Conservation (phyloP, 2,329 filamentous ascomycete genomes). For the Aotearoamyces nothofagi region DNA sequence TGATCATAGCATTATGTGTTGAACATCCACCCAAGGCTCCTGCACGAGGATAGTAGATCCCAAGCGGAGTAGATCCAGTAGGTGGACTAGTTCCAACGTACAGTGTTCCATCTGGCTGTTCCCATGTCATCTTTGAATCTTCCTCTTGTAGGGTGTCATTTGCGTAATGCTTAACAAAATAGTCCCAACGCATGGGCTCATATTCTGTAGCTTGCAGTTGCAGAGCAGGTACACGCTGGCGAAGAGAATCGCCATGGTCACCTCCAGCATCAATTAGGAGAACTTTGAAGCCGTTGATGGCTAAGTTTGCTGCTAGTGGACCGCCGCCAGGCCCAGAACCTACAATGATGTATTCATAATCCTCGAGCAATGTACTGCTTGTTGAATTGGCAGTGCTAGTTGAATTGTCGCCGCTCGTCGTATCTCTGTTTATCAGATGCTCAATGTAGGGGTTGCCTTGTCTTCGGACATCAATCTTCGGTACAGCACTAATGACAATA, state of each 20-base stretch:
- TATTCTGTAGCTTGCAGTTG: conserved; percentile 30
- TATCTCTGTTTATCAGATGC: no score
- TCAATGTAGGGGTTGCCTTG: no score
- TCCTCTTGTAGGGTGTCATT: conserved; percentile 5
- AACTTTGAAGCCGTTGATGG: conserved; percentile 32
- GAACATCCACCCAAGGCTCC: conserved; percentile 18
- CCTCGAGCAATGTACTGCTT: no score
- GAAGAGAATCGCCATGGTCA: conserved; percentile 27
- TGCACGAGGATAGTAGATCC: conserved; percentile 16
- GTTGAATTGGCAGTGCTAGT: no score
- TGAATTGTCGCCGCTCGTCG: no score
- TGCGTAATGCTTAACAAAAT: conserved; percentile 14
- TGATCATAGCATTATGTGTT: conserved; percentile 13
- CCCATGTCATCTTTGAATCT: conserved; percentile 19
- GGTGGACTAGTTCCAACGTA: conserved; percentile 15
- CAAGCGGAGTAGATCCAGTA: conserved; percentile 10
- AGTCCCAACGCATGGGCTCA: conserved; percentile 33
- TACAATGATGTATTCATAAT: conserved; percentile 40
- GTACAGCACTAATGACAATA: no score
- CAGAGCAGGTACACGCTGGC: conserved; percentile 31
- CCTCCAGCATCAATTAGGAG: conserved; percentile 39
- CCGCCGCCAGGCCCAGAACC: conserved; percentile 35
- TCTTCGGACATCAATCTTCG: no score
- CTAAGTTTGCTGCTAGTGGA: conserved; percentile 32
- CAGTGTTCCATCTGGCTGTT: conserved; percentile 13